Evolutionary conservation across 2,329 filamentous ascomycete species (phyloP), one percentile per base, ranked within the genome.

Genomic region (Exserohilum rostratum): DNA sequence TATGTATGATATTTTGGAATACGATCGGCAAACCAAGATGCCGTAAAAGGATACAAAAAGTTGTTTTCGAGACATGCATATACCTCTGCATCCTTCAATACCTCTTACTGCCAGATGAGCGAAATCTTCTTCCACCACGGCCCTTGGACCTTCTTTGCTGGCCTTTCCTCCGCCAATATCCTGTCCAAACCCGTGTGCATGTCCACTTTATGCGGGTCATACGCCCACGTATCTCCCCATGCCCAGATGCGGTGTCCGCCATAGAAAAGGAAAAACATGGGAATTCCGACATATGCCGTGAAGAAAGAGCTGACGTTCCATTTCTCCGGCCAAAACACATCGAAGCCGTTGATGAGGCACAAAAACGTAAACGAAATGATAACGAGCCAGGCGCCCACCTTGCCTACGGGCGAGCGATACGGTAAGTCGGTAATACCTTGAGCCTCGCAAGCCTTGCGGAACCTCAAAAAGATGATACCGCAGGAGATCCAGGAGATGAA

Each of bases 301-400:
- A 88, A 75, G 65, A 95, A 95, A 64, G 80, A 80, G 5, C 81
- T 78, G 0, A 81, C 82, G 13, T 79, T 83, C 83, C 87, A 93
- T 25, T 86, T 79, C 6, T 79, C 76, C 0, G 85, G 84, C 70
- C 88, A 88, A 70, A 93, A 93, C 12, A 89, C 83, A 31, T 87
- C 83, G 74, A 92, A 93, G 1, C 89, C 90, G 65, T 91, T 91
- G 62, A 90, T 87, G 3, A 93, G 74, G 1, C 82, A 84, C n/a
- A 93, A 78, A 22, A 90, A 75, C 3, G 73, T 69, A 48, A 91
- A 82, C 20, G 85, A 68, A 13, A 82, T 69, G 1, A 91, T 80
- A 9, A 82, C 80, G 49, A 83, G 75, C 66, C 82, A 90, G 0
- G 88, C 83, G 2, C 85, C 85, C 67, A 87, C 91, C 0, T 89